Conservation (phyloP, 1,284 basidiomycete genomes). For the Microbotryomycetes sp. region DNA sequence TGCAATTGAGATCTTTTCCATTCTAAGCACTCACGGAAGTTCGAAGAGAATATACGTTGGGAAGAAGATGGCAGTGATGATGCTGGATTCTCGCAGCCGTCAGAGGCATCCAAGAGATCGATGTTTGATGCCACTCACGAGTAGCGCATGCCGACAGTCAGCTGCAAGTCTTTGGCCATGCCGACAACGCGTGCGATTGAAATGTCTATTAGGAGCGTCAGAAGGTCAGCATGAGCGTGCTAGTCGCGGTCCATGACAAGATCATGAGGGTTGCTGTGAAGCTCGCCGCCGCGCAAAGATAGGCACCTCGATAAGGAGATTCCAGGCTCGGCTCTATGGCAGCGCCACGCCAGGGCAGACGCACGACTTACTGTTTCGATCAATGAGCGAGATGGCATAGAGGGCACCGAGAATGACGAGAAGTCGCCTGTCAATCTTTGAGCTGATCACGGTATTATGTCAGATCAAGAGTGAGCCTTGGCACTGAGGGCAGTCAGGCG, state of each 20-base stretch:
- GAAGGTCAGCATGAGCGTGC: no score
- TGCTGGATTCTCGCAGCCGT: no score
- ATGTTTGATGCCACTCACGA: constrained; percentile 12
- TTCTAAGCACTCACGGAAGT: not conserved
- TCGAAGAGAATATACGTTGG: constrained; percentile 36
- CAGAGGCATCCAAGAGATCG: no score
- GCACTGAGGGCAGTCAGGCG: not conserved
- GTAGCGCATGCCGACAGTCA: constrained; percentile 40
- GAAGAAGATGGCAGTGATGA: constrained; percentile 43
- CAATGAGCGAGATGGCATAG: constrained; percentile 40
- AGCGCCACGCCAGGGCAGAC: no score
- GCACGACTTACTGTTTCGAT: constrained; percentile 3
- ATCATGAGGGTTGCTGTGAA: no score
- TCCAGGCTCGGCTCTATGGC: not conserved
- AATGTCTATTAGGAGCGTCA: constrained; percentile 33
- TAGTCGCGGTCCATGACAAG: no score
- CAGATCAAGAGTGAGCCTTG: not conserved
- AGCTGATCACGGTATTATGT: constrained; percentile 29
- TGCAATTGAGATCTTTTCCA: no score
- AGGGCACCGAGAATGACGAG: constrained; percentile 41
- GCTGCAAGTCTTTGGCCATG: constrained; percentile 36
- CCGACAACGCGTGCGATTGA: constrained; percentile 38
- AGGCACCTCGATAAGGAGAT: no score
- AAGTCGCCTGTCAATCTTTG: constrained; percentile 41
- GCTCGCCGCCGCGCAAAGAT: no score